Evolutionary conservation across 768 basidiomycete genomes (phyloP), one percentile per base, ranked within the genome.

Genomic region (Lepiota subincarnata): DNA sequence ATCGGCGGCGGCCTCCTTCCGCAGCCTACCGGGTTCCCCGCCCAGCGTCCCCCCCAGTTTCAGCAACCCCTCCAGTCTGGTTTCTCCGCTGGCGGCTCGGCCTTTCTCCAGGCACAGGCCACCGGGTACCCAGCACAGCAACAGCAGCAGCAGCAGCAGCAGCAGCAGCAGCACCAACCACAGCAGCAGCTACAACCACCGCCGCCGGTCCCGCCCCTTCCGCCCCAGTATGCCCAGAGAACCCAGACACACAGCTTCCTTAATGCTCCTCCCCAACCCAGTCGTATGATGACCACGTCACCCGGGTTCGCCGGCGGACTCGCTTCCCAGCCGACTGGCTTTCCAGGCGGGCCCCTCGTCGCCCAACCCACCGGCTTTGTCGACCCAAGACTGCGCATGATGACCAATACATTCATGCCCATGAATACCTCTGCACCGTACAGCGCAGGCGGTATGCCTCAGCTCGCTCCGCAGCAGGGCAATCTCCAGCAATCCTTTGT

Each of bases 321-420:
- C 46, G 54, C 68, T 6, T 67, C 82, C 19, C 86, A 86, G 62
- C 71, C 70, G 12, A 84, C 83, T 4, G 55, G 59, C 11, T 39
- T 64, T 46, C 61, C 72, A 40, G 55, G 63, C 6, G 68, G 62
- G 28, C 76, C 78, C 6, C 77, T 92, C 47, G 73, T 86, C 1
- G 79, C 89, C 13, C 92, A 93, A 62, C 70, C 77, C 50, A 93
- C 92, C 5, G 92, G 92, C 18, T 90, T 80, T 61, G 72, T 88
- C 50, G 89, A 96, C 70, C 93, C 92, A 1, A 74, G 92, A 16
- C 72, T 95, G 46, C 82, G 83, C 66, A 85, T 94, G 81, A 92
- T 97, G 89, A 84, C 84, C n/a, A 88, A 72, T 56, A 86, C 87
- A 0, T 97, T 98, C 71, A 89, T 98, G 84, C 95, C 96, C 11